Evolutionary conservation across 1,284 basidiomycete genomes (phyloP), one percentile per base, ranked within the genome.

Genomic region (Boletus semigastroideus): DNA sequence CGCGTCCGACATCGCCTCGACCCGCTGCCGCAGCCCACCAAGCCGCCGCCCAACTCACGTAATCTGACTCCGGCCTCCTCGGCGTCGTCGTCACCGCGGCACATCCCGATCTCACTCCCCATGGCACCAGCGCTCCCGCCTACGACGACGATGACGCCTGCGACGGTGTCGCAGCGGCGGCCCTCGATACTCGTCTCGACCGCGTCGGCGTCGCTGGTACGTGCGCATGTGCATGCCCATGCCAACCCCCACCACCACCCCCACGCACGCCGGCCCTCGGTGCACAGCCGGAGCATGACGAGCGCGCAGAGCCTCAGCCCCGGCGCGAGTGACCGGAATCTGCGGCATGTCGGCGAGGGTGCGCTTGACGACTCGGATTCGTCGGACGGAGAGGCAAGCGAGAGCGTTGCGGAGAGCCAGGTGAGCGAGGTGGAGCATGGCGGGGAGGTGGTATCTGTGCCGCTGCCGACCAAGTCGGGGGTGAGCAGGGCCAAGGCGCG

Each of bases 361-460:
- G 85, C 85, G 3, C 68, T 91, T 11, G 84, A 86, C 55, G 86
- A 89, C 61, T 89, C 86, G 0, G 87, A 89, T 67, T 86, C 84
- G 2, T 77, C 74, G 17, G 76, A 73, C 0, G 72, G 71, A 19
- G 72, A 53, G 7, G 69, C 65, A 58, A 69, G 70, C 48, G 59
- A 61, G 38, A 61, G 62, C 34, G 67, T 66, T 1, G 69, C 63
- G 4, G 72, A 69, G 11, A 68, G 55, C 17, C 59, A 66, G n/a
- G 41, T 11, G 30, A 55, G 53, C 33, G 67, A 69, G 52, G 39
- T 48, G 13, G 65, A 69, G 3, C 53, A 46, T 19, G 17, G 36
- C 17, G 17, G 10, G 4, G 36, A 37, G n/a, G 12, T 17, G 36
- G 36, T 8, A 4, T n/a, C 36, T 37, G 36, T 46, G 13, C 38